Conservation (phyloP, 1,139 yeast genomes). For the Zygosaccharomyces pseudobailii region DNA sequence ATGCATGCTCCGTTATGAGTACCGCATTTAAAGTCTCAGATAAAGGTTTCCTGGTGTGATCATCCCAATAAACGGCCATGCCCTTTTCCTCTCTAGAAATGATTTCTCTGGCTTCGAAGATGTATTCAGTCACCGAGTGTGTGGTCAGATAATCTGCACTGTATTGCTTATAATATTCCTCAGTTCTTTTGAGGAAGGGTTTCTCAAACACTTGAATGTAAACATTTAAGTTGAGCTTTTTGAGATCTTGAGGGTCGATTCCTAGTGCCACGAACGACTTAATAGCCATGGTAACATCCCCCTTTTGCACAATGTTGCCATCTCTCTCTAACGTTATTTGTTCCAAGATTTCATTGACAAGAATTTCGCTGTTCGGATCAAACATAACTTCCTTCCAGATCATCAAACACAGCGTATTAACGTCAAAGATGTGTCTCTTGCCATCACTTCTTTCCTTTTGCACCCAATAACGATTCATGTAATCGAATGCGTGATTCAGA, state of each 20-base stretch:
- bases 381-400: conserved; percentile 89
- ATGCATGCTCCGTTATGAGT: conserved; percentile 74
- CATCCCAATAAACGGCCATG: conserved; percentile 76
- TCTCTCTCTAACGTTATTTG: conserved; percentile 76
- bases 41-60: conserved; percentile 74
- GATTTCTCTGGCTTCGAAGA: conserved; percentile 78
- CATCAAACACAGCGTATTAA: conserved; percentile 77
- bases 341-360: conserved; percentile 68
- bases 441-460: conserved; percentile 95
- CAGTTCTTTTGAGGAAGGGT: conserved; percentile 69
- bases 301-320: conserved; percentile 68
- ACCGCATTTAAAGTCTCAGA: conserved; percentile 72
- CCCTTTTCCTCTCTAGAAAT: conserved; percentile 78
- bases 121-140: conserved; percentile 85
- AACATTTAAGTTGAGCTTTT: conserved; percentile 76
- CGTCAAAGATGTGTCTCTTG: conserved; percentile 85
- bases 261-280: conserved; percentile 78
- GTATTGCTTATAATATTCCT: conserved; percentile 66
- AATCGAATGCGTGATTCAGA: conserved; percentile 89
- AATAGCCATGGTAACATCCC: conserved; percentile 67
- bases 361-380: conserved; percentile 51
- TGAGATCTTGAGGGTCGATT: conserved; percentile 74
- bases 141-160: conserved; percentile 60
- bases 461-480: conserved; percentile 97
- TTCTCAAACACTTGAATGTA: conserved; percentile 77